Evolutionary conservation across 805 yeast species (phyloP), one percentile per base, ranked within the genome.

Genomic region (Yarrowia alimentaria): DNA sequence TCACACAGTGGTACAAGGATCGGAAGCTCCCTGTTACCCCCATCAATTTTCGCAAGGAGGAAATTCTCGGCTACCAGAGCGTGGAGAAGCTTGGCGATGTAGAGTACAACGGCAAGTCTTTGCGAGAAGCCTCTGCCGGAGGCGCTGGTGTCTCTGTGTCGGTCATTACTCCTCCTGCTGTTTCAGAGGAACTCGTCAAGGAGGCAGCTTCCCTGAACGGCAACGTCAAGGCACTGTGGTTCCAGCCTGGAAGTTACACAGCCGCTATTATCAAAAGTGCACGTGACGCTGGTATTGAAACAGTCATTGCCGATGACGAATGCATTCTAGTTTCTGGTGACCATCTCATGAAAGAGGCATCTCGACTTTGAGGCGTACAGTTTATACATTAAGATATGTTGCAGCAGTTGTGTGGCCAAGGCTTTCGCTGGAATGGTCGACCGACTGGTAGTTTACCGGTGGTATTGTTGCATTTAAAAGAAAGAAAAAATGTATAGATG

Each of bases 211-310:
- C 60, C 12, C 49, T 60, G 5, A 60, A 61, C 8, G 56, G 55
- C 2, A 52, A 66, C 0, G 66, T 83, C 12, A 75, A 75, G 58
- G 79, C 82, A 1, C 67, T 85, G 12, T 87, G 95, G 95, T 80
- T 84, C 57, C 95, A 86, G 61, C 95, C 95, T 0, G 95, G 94
- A 0, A 76, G 88, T 17, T 85, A 77, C 57, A 80, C 83, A 58
- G 60, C 62, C 2, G 72, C 68, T 10, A 68, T 83, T 13, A 67
- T 73, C 1, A 64, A 64, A 25, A 73, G 75, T 1, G 53, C 52
- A 4, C 22, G 29, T 2, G 48, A 37, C n/a, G 21, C 17, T 2
- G 53, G 48, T 7, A 43, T 59, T 34, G 58, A 55, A 22, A 45
- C 62, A n/a, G 69, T 66, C 2, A 60, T 57, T 9, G 68, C 74